phyloP scores from a whole-genome alignment of 2,329 filamentous ascomycete genomes.

The Orbilia blumenaviensis region DNA sequence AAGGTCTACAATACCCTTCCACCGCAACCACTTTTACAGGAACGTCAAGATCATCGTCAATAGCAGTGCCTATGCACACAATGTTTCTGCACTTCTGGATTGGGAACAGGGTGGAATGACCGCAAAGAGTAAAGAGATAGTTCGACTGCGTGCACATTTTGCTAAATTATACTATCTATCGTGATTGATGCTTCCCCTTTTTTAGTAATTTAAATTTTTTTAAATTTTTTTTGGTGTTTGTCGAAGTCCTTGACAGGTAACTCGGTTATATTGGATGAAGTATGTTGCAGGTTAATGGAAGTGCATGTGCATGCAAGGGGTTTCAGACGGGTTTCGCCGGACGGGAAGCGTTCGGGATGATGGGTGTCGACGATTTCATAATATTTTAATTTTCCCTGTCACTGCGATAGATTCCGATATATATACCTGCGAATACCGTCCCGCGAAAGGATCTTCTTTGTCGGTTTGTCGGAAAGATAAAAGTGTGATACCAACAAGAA shows the following conservation, averaged over 20 bases:
- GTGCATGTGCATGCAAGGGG: background rate
- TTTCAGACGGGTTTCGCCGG: too few relatives aligned
- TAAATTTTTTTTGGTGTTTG: background rate
- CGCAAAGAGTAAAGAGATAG: slow-evolving; percentile 3
- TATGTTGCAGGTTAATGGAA: background rate
- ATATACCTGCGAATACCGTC: too few relatives aligned
- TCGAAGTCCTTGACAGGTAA: background rate
- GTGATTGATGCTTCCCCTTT: too few relatives aligned
- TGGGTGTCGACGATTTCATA: background rate
- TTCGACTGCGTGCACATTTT: slow-evolving; percentile 3
- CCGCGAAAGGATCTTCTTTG: too few relatives aligned
- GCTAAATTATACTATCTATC: background rate
- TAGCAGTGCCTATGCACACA: background rate
- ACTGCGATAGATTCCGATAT: too few relatives aligned
- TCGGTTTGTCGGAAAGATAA: too few relatives aligned
- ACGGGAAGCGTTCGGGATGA: background rate
- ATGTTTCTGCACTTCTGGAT: slow-evolving; percentile 1
- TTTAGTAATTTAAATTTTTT: too few relatives aligned
- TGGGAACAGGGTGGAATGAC: background rate
- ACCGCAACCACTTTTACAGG: background rate
- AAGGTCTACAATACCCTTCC: slow-evolving; percentile 1
- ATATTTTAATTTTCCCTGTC: too few relatives aligned
- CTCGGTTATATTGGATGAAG: background rate
- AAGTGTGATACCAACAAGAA: too few relatives aligned
- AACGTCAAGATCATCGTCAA: background rate